phyloP scores from a whole-genome alignment of 164 flowering plant genomes.

The Chloranthus sessilifolius region DNA sequence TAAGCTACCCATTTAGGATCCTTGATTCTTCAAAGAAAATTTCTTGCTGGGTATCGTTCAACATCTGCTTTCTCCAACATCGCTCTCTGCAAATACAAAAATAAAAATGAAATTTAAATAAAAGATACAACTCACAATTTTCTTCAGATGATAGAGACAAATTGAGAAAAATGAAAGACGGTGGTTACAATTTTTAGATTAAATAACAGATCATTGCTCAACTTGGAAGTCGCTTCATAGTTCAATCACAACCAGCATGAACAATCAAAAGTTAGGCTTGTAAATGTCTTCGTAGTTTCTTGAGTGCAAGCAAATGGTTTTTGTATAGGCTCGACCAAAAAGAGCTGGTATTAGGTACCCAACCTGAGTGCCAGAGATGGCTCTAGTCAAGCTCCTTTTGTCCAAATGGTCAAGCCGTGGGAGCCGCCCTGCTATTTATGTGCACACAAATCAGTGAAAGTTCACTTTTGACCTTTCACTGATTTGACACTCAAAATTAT shows the following conservation, averaged over 20 bases:
- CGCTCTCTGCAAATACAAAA: constrained; percentile 20
- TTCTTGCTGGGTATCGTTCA: constrained; percentile 31
- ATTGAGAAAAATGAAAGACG: not conserved
- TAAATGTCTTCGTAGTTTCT: no score
- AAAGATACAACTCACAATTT: not conserved
- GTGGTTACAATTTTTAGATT: not conserved
- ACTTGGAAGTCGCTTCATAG: not conserved
- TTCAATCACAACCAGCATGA: not conserved
- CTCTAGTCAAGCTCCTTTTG: not conserved
- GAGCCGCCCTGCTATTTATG: not conserved
- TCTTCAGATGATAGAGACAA: not conserved
- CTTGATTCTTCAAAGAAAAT: constrained; percentile 12
- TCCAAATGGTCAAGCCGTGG: no score
- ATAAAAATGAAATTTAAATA: not conserved
- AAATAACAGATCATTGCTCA: not conserved
- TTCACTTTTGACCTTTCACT: no score
- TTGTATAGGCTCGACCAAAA: no score
- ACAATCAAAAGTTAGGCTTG: not conserved
- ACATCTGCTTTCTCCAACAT: constrained; percentile 29
- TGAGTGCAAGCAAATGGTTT: no score
- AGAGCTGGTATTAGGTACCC: no score
- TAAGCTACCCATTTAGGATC: no score
- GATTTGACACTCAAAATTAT: no score
- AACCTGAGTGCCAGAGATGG: no score
- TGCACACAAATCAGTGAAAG: no score